phyloP scores from a whole-genome alignment of 768 basidiomycete species.

The Pleurotus salmoneostramineus region DNA sequence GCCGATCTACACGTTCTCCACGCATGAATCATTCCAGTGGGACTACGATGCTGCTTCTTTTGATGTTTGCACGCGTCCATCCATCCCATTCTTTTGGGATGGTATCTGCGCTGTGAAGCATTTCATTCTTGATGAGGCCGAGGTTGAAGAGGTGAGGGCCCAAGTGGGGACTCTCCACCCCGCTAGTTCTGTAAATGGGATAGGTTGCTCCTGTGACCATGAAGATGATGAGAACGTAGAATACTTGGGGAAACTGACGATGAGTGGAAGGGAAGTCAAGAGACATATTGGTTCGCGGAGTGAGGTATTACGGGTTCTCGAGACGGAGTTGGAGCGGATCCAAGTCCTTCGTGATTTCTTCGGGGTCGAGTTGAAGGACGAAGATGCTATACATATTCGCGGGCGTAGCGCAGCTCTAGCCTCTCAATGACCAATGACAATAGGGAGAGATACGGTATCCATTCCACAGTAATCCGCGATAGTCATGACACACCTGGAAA shows the following conservation, averaged over 20 bases:
- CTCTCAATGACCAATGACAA: background rate
- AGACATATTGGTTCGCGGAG: conserved; percentile 16
- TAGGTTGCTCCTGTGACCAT: background rate
- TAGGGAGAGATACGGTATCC: background rate
- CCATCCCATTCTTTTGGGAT: conserved; percentile 18
- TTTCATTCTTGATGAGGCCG: conserved; percentile 19
- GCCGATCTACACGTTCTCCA: conserved; percentile 22
- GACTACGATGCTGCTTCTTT: conserved; percentile 21
- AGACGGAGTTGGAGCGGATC: conserved; percentile 25
- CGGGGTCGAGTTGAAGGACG: conserved; percentile 19
- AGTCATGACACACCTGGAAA: background rate
- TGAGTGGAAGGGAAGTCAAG: conserved; percentile 24
- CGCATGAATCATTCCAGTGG: conserved; percentile 20
- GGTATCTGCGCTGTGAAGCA: conserved; percentile 20
- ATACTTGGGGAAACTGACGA: conserved; percentile 13
- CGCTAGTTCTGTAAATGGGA: background rate
- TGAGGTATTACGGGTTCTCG: conserved; percentile 18
- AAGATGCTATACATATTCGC: conserved; percentile 17
- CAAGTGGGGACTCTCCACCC: background rate
- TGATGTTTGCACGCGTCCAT: conserved; percentile 16
- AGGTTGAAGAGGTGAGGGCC: conserved; percentile 4
- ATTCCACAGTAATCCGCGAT: background rate
- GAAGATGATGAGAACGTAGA: conserved; percentile 8
- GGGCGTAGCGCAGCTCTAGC: conserved; percentile 19
- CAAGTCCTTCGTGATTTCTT: conserved; percentile 21